These are phyloP conservation scores for Suhomyces coccinellae DNA, from an alignment of 1,139 yeast genomes.

Conservation along the genomic window DNA sequence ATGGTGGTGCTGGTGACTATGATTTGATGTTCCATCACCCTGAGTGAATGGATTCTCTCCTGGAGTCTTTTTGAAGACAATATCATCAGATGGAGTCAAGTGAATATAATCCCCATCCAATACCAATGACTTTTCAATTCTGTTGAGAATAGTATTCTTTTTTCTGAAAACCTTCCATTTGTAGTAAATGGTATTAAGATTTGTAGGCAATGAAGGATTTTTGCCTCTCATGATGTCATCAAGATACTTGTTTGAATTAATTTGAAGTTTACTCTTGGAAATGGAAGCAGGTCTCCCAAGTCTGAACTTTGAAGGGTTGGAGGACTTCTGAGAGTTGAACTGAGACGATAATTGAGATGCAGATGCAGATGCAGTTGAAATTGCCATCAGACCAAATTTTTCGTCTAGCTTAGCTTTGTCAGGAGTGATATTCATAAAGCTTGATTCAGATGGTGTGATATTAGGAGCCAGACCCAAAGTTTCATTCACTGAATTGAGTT, in stretches of 20 bases:
- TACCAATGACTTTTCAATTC: slow-evolving; percentile 81
- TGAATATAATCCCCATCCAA: slow-evolving; percentile 94
- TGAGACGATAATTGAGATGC: background rate
- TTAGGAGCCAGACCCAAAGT: slow-evolving; percentile 8
- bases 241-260: slow-evolving; percentile 29
- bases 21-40: slow-evolving; percentile 13
- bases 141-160: slow-evolving; percentile 77
- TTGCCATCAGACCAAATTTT: slow-evolving; percentile 15
- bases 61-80: slow-evolving; percentile 52
- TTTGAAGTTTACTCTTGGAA: slow-evolving; percentile 1
- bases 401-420: slow-evolving; percentile 26
- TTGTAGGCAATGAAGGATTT: slow-evolving; percentile 35
- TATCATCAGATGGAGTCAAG: slow-evolving; percentile 73
- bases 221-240: slow-evolving; percentile 40
- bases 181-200: slow-evolving; percentile 42
- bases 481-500: slow-evolving; percentile 3
- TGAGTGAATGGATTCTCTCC: slow-evolving; percentile 32
- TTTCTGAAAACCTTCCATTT: slow-evolving; percentile 84
- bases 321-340: background rate
- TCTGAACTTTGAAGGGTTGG: background rate
- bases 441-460: slow-evolving; percentile 34
- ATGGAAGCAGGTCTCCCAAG: background rate
- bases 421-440: slow-evolving; percentile 31
- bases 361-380: background rate
- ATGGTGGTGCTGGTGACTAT: slow-evolving; percentile 34